Conservation (phyloP, 2,329 filamentous ascomycete genomes). For the Aspergillus cejpii region DNA sequence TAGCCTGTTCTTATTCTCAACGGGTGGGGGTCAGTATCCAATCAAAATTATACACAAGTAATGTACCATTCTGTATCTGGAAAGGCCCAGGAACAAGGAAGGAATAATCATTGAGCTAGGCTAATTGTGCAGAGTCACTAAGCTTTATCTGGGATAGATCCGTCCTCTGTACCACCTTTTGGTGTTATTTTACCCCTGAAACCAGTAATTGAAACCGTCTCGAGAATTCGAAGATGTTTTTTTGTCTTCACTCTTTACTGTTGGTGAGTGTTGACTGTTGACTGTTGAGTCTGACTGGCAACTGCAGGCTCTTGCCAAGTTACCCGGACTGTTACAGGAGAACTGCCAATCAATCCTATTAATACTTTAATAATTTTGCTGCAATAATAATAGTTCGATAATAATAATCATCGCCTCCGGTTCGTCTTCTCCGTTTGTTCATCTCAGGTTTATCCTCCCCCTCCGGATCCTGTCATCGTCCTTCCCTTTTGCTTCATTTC, state of each 20-base stretch:
- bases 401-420: background rate
- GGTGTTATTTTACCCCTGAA: background rate
- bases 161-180: background rate
- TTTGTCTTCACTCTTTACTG: too few relatives aligned
- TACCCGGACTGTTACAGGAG: background rate
- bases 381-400: too few relatives aligned
- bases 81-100: background rate
- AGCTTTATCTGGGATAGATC: background rate
- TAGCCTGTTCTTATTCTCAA: background rate
- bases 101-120: background rate
- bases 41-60: background rate
- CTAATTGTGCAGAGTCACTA: background rate
- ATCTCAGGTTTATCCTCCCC: constrained; percentile 3
- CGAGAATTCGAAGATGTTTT: too few relatives aligned
- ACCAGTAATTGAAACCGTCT: too few relatives aligned
- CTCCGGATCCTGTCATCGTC: constrained; percentile 2
- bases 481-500: constrained; percentile 2
- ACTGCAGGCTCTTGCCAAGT: background rate
- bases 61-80: background rate
- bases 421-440: constrained; percentile 2
- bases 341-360: too few relatives aligned
- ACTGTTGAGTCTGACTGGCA: too few relatives aligned
- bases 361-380: background rate
- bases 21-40: background rate
- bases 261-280: too few relatives aligned